A percentile compares a stretch with the other conserved stretches of the same genome.
Conservation (phyloP, 106 monocot genomes). For the Dendrobium huoshanense region DNA sequence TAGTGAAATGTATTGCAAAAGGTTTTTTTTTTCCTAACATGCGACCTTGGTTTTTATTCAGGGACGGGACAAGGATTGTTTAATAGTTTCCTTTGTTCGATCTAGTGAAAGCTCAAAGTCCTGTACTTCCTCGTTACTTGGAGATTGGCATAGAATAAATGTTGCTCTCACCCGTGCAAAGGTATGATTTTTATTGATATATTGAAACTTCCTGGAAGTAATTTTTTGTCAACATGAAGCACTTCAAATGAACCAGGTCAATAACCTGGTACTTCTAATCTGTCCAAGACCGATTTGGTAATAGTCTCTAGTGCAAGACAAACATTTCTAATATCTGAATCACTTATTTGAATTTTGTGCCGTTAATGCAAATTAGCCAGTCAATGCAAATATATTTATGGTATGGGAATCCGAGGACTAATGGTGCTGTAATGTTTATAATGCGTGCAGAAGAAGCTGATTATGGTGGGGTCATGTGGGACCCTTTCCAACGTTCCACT, state of each 20-base stretch:
- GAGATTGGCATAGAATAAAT: slow-evolving; percentile 97
- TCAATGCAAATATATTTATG: neutral
- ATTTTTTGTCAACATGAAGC: too few relatives aligned
- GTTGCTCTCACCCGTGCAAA: slow-evolving; percentile 92
- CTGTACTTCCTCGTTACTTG: slow-evolving; percentile 71
- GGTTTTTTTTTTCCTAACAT: neutral
- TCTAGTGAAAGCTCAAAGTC: slow-evolving; percentile 42
- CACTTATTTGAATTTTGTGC: too few relatives aligned
- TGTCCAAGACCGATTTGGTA: too few relatives aligned
- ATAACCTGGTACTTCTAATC: too few relatives aligned
- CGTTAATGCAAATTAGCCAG: too few relatives aligned
- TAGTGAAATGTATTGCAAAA: neutral
- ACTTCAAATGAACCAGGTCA: too few relatives aligned
- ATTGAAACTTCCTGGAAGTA: too few relatives aligned
- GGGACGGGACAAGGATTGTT: slow-evolving; percentile 99
- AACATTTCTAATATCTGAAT: too few relatives aligned
- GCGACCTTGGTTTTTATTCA: slow-evolving; percentile 15
- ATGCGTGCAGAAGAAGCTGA: slow-evolving; percentile 81
- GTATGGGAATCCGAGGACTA: too few relatives aligned
- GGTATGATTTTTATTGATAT: slow-evolving; percentile 19
- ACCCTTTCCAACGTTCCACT: slow-evolving; percentile 77
- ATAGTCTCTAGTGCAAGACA: too few relatives aligned
- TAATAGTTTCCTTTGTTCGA: slow-evolving; percentile 87
- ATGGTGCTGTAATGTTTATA: too few relatives aligned
- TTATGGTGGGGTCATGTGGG: slow-evolving; percentile 78